phyloP scores from a whole-genome alignment of 805 yeast species.

The Wickerhamiella siamensis region DNA sequence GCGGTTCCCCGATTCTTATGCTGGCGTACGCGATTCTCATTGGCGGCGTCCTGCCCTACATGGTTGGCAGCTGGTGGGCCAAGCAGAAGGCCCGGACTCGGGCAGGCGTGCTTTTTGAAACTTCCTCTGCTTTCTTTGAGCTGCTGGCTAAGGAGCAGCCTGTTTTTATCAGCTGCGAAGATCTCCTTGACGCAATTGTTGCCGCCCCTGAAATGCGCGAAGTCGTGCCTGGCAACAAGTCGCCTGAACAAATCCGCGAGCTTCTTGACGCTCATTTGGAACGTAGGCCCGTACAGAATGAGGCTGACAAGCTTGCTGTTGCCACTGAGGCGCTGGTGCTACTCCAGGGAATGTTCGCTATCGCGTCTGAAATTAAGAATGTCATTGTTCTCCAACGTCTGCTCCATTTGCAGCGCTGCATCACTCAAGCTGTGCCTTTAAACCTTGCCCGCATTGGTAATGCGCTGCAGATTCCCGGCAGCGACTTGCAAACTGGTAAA shows the following conservation, averaged over 20 bases:
- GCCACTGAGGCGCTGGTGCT: conserved; percentile 52
- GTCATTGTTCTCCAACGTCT: conserved; percentile 47
- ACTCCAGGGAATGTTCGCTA: conserved; percentile 59
- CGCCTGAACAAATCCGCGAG: conserved; percentile 34
- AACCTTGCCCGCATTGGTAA: conserved; percentile 39
- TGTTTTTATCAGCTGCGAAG: conserved; percentile 38
- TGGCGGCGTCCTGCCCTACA: conserved; percentile 62
- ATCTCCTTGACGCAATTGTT: conserved; percentile 40
- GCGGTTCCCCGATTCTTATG: conserved; percentile 50
- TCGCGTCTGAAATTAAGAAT: conserved; percentile 67
- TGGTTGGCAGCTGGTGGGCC: conserved; percentile 86
- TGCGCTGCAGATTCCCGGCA: conserved; percentile 69
- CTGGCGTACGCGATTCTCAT: conserved; percentile 55
- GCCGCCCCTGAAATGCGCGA: conserved; percentile 52
- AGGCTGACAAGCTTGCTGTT: conserved; percentile 36
- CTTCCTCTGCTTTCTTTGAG: conserved; percentile 70
- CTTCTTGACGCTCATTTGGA: conserved; percentile 45
- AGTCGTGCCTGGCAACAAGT: conserved; percentile 27
- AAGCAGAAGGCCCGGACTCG: conserved; percentile 67
- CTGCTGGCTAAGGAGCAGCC: conserved; percentile 48
- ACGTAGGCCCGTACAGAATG: conserved; percentile 31
- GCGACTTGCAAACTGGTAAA: conserved; percentile 29
- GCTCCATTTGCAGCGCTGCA: conserved; percentile 50
- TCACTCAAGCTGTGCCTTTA: conserved; percentile 61
- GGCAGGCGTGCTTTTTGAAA: conserved; percentile 63